Evolutionary conservation across 2,329 filamentous ascomycete species (phyloP).

Genomic region (Aspergillus awamori): DNA sequence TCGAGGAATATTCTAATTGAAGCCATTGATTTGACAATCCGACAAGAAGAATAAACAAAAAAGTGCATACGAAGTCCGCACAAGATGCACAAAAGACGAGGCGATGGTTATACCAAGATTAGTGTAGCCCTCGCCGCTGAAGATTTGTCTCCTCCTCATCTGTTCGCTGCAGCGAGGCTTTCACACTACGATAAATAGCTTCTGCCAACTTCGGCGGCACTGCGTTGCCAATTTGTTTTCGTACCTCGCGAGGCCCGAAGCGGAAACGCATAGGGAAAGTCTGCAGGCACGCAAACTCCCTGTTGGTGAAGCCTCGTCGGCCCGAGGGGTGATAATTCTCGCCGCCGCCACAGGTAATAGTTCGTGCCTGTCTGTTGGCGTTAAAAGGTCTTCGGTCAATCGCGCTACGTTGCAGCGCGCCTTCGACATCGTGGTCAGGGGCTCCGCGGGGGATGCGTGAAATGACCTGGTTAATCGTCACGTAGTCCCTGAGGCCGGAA

Average conservation of each 20-base stretch:
- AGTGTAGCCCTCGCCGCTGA: neutral
- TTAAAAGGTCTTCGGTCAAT: constrained; percentile 48
- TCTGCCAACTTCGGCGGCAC: constrained; percentile 63
- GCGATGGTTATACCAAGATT: neutral
- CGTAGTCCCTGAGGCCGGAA: constrained; percentile 36
- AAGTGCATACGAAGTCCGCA: too few relatives aligned
- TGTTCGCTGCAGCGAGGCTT: constrained; percentile 38
- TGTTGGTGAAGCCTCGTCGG: constrained; percentile 62
- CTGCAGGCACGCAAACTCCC: constrained; percentile 70
- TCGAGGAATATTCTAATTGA: too few relatives aligned
- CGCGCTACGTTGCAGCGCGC: constrained; percentile 20
- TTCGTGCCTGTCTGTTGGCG: constrained; percentile 54
- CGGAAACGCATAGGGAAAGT: constrained; percentile 66
- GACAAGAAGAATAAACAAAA: too few relatives aligned
- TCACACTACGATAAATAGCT: constrained; percentile 43
- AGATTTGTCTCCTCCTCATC: constrained; percentile 36
- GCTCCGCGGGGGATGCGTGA: constrained; percentile 43
- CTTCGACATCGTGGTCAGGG: constrained; percentile 46
- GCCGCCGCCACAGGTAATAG: constrained; percentile 66
- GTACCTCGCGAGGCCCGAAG: constrained; percentile 52
- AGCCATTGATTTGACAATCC: too few relatives aligned
- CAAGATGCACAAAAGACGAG: neutral
- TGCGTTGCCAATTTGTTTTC: constrained; percentile 76
- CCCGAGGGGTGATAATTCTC: constrained; percentile 70
- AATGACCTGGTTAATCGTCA: constrained; percentile 50